A percentile compares a stretch with the other conserved stretches of the same genome.
phyloP scores from a whole-genome alignment of 2,329 filamentous ascomycete species.

The Phoma sp. region DNA sequence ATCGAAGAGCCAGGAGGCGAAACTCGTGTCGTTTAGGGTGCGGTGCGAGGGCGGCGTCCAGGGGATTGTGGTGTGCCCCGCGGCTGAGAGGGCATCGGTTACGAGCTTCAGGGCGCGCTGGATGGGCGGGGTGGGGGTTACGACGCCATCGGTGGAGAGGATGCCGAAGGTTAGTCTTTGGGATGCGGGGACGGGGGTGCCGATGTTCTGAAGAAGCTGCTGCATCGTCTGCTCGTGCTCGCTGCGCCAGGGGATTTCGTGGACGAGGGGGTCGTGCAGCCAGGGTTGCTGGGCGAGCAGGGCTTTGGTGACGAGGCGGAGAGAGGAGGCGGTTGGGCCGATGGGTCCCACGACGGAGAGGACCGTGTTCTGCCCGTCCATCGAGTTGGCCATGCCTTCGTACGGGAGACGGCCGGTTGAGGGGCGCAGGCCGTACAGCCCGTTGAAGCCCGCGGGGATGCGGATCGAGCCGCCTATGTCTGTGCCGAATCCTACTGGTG shows the following conservation, averaged over 20 bases:
- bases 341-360: slow-evolving; percentile 70
- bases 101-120: slow-evolving; percentile 41
- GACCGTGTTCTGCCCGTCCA: slow-evolving; percentile 69
- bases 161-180: slow-evolving; percentile 42
- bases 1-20: slow-evolving; percentile 42
- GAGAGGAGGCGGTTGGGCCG: slow-evolving; percentile 60
- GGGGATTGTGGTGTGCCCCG: slow-evolving; percentile 39
- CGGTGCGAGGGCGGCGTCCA: slow-evolving; percentile 39
- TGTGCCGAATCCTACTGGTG: slow-evolving; percentile 63
- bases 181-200: slow-evolving; percentile 1
- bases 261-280: slow-evolving; percentile 69
- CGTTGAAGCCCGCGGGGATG: slow-evolving; percentile 65
- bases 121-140: slow-evolving; percentile 46
- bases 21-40: slow-evolving; percentile 24
- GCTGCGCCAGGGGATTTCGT: slow-evolving; percentile 70
- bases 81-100: slow-evolving; percentile 26
- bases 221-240: slow-evolving; percentile 42
- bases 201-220: slow-evolving; percentile 39
- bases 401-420: slow-evolving; percentile 58
- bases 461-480: slow-evolving; percentile 64
- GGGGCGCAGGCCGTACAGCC: slow-evolving; percentile 61
- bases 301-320: slow-evolving; percentile 63
- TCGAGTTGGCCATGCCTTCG: slow-evolving; percentile 61
- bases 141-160: slow-evolving; percentile 42
- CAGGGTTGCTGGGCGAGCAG: slow-evolving; percentile 67